Evolutionary conservation across 2,329 filamentous ascomycete genomes (phyloP), one percentile per base, ranked within the genome.

Genomic region (Claviceps digitariae): DNA sequence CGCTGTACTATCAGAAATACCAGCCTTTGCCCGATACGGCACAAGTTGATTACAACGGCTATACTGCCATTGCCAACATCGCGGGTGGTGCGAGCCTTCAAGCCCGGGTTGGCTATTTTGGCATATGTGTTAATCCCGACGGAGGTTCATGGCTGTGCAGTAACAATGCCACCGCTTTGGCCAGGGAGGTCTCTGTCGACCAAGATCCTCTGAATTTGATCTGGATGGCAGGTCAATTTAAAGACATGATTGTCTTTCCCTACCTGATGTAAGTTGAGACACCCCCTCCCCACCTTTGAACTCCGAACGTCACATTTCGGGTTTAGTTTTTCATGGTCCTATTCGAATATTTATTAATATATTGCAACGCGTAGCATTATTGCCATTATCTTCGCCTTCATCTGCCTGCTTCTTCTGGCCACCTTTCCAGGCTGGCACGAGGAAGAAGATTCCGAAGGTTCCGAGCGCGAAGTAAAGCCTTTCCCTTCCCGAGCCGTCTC

Each of bases 401-500:
- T 97, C 69, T 95, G 90, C 68, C 88, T 98, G 67, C 79, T 98
- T 57, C 81, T 98, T 44, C 84, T 98, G 52, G 91, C 90, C 52
- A 97, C 93, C 36, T 98, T 97, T 72, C 93, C 93, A 1, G 90
- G 90, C 58, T 98, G 93, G 89, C 90, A 97, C 70, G 89, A 95
- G 69, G 89, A 95, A 70, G 79, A 84, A 58, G 87, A 93, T 69
- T 82, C 79, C 40, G 76, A 81, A 52, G 90, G 90, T 51, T 89
- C 84, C 49, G 90, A 95, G 62, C 83, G 87, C 63, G 89, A 95
- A 70, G 85, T 95, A 66, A 95, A 94, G 72, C 89, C 89, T 8
- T 95, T 98, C 70, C 93, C 93, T 12, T 93, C 87, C 38, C 81
- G 91, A 44, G 84, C 90, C 12, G 91, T 97, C 52, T 95, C 88